A percentile compares a stretch with the other conserved stretches of the same genome.
phyloP scores from a whole-genome alignment of 2,329 filamentous ascomycete species.

The Sclerotinia subarctica region DNA sequence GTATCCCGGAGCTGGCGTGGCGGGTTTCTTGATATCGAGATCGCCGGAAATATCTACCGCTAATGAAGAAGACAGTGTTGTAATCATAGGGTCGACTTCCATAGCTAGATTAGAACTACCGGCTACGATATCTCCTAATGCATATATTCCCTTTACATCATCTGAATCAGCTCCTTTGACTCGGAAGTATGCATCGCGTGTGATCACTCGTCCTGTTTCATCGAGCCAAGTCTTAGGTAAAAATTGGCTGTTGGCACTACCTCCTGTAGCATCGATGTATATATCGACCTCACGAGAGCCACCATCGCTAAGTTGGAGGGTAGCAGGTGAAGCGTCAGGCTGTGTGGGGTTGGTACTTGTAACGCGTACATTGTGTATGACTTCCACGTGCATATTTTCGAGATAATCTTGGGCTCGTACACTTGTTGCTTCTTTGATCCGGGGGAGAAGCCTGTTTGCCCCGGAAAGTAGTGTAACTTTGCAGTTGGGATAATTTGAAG shows the following conservation, averaged over 20 bases:
- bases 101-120: conserved; percentile 43
- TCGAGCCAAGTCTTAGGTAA: conserved; percentile 48
- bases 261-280: conserved; percentile 48
- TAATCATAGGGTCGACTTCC: conserved; percentile 43
- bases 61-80: conserved; percentile 45
- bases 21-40: conserved; percentile 14
- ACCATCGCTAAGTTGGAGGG: conserved; percentile 43
- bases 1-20: conserved; percentile 9
- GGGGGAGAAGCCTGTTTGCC: conserved; percentile 42
- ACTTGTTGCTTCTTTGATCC: conserved; percentile 42
- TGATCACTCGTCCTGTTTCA: conserved; percentile 47
- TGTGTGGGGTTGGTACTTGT: conserved; percentile 35
- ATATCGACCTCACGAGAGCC: conserved; percentile 44
- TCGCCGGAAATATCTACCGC: conserved; percentile 43
- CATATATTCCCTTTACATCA: conserved; percentile 43
- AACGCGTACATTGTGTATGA: conserved; percentile 45
- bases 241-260: conserved; percentile 43
- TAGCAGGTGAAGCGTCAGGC: conserved; percentile 37
- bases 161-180: conserved; percentile 41
- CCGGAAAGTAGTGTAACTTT: conserved; percentile 47
- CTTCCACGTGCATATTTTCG: conserved; percentile 44
- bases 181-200: conserved; percentile 46
- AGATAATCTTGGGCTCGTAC: conserved; percentile 44
- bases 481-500: conserved; percentile 40
- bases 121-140: conserved; percentile 46